Base-by-base conservation (phyloP, 1,139 yeast genomes). In the Geotrichum carabidarum region DNA sequence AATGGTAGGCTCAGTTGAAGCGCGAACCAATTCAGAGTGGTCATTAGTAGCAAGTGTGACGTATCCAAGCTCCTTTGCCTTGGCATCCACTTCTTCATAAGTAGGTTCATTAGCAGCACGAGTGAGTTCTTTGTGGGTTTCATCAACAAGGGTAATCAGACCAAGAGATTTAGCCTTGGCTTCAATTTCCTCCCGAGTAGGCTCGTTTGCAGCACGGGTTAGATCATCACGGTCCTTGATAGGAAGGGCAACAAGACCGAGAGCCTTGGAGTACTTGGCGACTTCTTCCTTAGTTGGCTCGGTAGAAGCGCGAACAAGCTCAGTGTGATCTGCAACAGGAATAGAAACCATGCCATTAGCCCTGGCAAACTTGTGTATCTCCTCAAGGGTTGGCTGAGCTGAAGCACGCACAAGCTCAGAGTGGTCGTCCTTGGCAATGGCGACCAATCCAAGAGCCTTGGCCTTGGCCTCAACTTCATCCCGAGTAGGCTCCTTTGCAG, bases 231-330 rank as follows among this genome's bases (percentile, higher is more conserved):
- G 62, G 18, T 68, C 70, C 0, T 58, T 60, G 48, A 67, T 62
- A 1, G 83, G 74, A 14, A 83, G 58, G 15, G 80, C 56, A 4
- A 77, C 76, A 58, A 81, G 66, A 48, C 76, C 74, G 53, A 47
- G 43, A 44, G 41, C 32, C 18, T 38, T 36, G 15, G 53, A 42
- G 11, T 40, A 32, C 11, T 50, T 50, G 12, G 31, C 68, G 22
- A 71, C 49, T 38, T 69, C 71, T 4, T 60, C 53, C 53, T 61
- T 65, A 0, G 68, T 62, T 36, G 60, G 65, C 27, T 61, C 55
- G 7, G 42, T 37, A 2, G 62, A 61, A 31, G 60, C 54, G 12
- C 63, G 55, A 1, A 56, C 51, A 35, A 72, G 56, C 1, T 56
- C 56, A 7, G 63, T 30, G 22, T 51, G 48, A 37, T 52, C 54